phyloP scores from a whole-genome alignment of 805 yeast species.

The Kluyveromyces nonfermentans region DNA sequence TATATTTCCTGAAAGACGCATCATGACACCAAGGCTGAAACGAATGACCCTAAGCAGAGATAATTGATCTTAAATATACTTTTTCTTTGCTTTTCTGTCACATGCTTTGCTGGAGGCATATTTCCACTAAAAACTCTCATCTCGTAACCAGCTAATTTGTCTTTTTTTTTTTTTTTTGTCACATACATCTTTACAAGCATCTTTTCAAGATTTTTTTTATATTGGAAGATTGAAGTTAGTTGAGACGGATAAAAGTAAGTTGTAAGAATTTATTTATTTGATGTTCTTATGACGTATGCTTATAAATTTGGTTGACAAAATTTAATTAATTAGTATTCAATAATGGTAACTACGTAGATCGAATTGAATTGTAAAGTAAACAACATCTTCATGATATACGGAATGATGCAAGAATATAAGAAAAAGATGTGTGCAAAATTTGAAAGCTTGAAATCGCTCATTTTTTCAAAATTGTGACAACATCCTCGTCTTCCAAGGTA shows the following conservation, averaged over 20 bases:
- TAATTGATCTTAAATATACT: background rate
- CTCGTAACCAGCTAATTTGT: too few relatives aligned
- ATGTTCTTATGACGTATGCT: background rate
- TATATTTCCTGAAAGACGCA: background rate
- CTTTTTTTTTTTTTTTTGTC: too few relatives aligned
- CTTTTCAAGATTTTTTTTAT: too few relatives aligned
- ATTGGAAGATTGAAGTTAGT: too few relatives aligned
- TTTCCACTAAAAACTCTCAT: background rate
- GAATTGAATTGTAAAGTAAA: slow-evolving; percentile 4
- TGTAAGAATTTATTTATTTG: too few relatives aligned
- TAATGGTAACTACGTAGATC: background rate
- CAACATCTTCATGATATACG: background rate
- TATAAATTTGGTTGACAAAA: background rate
- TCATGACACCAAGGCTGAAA: slow-evolving; percentile 9
- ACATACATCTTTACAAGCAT: too few relatives aligned
- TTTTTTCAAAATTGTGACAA: slow-evolving; percentile 86
- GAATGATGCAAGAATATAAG: background rate
- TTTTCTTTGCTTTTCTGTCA: background rate
- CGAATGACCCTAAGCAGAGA: slow-evolving; percentile 9
- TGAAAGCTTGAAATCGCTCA: slow-evolving; percentile 7
- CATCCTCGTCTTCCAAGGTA: slow-evolving; percentile 88
- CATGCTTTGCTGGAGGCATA: background rate
- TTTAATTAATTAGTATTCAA: too few relatives aligned
- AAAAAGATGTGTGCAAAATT: background rate
- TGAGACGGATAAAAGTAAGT: too few relatives aligned